Evolutionary conservation across 208 protist species (phyloP).

Genomic region (Trypanosoma rangeli): DNA sequence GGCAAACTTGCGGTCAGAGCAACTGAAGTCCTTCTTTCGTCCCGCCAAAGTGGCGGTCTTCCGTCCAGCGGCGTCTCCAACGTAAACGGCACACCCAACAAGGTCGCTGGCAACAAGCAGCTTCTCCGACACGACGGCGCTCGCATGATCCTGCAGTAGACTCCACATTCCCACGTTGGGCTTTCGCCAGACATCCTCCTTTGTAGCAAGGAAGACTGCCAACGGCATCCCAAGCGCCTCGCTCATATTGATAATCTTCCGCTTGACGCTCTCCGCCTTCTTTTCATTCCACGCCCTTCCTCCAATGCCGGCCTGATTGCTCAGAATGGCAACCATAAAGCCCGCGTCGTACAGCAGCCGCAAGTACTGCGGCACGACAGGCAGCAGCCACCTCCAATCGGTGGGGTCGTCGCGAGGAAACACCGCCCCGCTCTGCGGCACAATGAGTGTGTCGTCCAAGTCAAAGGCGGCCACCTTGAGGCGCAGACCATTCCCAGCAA

Average conservation of each 20-base stretch:
- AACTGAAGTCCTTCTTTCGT: slow-evolving; percentile 91
- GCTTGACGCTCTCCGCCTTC: slow-evolving; percentile 52
- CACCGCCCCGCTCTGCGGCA: slow-evolving; percentile 49
- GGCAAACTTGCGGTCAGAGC: slow-evolving; percentile 90
- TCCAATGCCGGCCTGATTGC: slow-evolving; percentile 91
- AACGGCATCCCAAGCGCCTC: slow-evolving; percentile 61
- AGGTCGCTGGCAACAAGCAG: not conserved
- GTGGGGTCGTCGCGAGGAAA: slow-evolving; percentile 57
- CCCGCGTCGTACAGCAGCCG: slow-evolving; percentile 50
- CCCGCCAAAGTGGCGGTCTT: slow-evolving; percentile 47
- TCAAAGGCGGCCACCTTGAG: slow-evolving; percentile 77
- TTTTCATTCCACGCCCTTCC: slow-evolving; percentile 53
- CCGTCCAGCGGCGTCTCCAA: slow-evolving; percentile 93
- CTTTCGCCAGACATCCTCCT: slow-evolving; percentile 87
- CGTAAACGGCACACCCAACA: slow-evolving; percentile 70
- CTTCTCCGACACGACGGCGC: slow-evolving; percentile 21
- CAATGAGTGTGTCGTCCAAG: slow-evolving; percentile 76
- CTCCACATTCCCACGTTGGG: slow-evolving; percentile 87
- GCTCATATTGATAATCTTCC: slow-evolving; percentile 47
- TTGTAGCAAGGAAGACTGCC: slow-evolving; percentile 71
- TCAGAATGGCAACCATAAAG: slow-evolving; percentile 89
- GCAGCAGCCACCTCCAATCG: slow-evolving; percentile 71
- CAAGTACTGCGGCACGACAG: slow-evolving; percentile 43
- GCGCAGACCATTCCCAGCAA: not conserved
- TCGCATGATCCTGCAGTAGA: slow-evolving; percentile 52